Base-by-base conservation (phyloP, 2,329 filamentous ascomycete species). In the Trichoderma koningiopsis region DNA sequence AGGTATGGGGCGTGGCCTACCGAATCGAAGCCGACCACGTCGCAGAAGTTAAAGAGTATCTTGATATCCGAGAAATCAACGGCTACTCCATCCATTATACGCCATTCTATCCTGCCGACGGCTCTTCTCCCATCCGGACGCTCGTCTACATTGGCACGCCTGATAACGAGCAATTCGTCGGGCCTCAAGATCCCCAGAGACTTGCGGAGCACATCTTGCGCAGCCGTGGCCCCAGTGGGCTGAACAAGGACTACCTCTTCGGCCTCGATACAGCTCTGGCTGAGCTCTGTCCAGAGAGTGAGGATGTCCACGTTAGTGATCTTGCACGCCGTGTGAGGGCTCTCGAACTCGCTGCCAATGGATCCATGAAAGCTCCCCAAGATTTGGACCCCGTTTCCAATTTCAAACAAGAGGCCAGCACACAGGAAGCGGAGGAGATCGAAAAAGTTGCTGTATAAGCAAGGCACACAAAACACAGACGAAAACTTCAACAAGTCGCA, bases 51-150 rank as follows among this genome's bases (percentile, higher is more conserved):
- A 91, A 92, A 74, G 87, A 90, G 70, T 97, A 97, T 79, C 92
- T 99, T 59, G 94, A 98, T 80, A 95, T 97, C 73, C 91, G 96
- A 57, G 96, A 99, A 81, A 97, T 98, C 77, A 97, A 98, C 81
- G 96, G 96, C 31, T 99, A 99, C 81, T 92, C 90, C 66, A 96
- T 97, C 73, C 94, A 97, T 80, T 93, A 94, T 79, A 93, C 94
- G 33, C 89, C 91, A 0, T 97, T 98, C 79, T 85, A 94, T 75
- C 75, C 80, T n/a, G 77, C 79, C 53, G 79, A 83, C 72, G 76
- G 76, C 31, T 76, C 77, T 16, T 68, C 76, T 4, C 73, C 80
- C 24, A 85, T 88, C 74, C 80, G 77, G 66, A 85, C 86, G 70
- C 87, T 97, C 72, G 93, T 97, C 1, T 99, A 99, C 79, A 98